These are phyloP conservation scores for Phyllosticta citriasiana DNA, from an alignment of 2,329 filamentous ascomycete species.

Conservation along the genomic window DNA sequence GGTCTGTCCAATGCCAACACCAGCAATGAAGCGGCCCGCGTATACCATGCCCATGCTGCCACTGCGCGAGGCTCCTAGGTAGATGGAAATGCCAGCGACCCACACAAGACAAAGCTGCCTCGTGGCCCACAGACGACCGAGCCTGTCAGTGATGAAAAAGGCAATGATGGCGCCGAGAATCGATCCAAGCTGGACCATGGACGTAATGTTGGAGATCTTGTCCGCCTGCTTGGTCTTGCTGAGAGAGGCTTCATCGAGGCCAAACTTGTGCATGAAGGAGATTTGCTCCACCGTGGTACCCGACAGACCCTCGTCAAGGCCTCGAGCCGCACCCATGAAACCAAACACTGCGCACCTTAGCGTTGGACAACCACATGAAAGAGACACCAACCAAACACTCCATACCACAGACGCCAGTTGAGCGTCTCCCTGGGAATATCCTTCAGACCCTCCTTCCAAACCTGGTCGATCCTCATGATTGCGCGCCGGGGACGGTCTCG, in stretches of 20 bases:
- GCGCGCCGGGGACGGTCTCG: background rate
- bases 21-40: conserved; percentile 56
- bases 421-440: conserved; percentile 60
- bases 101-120: conserved; percentile 32
- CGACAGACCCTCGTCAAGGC: conserved; percentile 73
- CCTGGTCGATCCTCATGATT: conserved; percentile 4
- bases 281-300: conserved; percentile 46
- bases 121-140: conserved; percentile 35
- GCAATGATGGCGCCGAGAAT: conserved; percentile 59
- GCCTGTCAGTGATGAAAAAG: conserved; percentile 39
- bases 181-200: conserved; percentile 73
- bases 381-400: conserved; percentile 43
- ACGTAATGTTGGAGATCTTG: conserved; percentile 54
- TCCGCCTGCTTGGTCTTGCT: conserved; percentile 24
- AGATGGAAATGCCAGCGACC: conserved; percentile 32
- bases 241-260: conserved; percentile 23
- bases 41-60: conserved; percentile 44
- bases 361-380: background rate
- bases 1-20: conserved; percentile 56
- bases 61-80: conserved; percentile 25
- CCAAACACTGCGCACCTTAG: conserved; percentile 42
- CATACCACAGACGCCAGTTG: conserved; percentile 72
- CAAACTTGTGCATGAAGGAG: conserved; percentile 28
- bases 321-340: conserved; percentile 65
- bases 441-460: conserved; percentile 38